These are phyloP conservation scores for Microstegium vimineum DNA, from an alignment of 176 grass and related monocot species.

Conservation along the genomic window DNA sequence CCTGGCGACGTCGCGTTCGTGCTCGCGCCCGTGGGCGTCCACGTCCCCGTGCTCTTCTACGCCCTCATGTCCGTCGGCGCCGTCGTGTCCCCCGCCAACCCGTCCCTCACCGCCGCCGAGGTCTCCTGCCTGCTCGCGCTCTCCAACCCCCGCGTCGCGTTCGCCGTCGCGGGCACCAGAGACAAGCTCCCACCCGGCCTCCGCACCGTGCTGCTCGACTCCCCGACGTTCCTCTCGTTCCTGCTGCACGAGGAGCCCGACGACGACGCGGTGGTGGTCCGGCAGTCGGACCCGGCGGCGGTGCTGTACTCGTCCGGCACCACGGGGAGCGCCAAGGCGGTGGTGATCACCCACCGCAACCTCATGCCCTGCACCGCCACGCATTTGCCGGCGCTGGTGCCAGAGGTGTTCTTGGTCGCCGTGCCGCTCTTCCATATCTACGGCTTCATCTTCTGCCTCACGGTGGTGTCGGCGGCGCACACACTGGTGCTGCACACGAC, in stretches of 20 bases:
- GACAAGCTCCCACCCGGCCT: constrained; percentile 21
- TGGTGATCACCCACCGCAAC: background rate
- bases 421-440: constrained; percentile 50
- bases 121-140: constrained; percentile 35
- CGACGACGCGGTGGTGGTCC: background rate
- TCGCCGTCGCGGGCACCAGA: constrained; percentile 14
- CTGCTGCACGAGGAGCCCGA: background rate
- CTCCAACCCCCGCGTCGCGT: constrained; percentile 33
- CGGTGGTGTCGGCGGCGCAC: background rate
- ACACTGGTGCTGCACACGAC: constrained; percentile 33
- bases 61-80: constrained; percentile 50
- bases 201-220: constrained; percentile 23
- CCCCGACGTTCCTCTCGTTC: constrained; percentile 17
- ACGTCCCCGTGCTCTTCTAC: constrained; percentile 41
- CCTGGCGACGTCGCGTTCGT: constrained; percentile 48
- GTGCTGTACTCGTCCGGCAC: background rate
- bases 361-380: background rate
- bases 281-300: background rate
- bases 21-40: constrained; percentile 34
- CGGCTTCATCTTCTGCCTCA: constrained; percentile 42
- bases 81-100: constrained; percentile 46
- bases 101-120: constrained; percentile 31
- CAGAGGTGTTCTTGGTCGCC: constrained; percentile 14
- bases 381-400: background rate
- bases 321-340: background rate